Evolutionary conservation across 768 basidiomycete genomes (phyloP).

Genomic region (Suillus placidus): DNA sequence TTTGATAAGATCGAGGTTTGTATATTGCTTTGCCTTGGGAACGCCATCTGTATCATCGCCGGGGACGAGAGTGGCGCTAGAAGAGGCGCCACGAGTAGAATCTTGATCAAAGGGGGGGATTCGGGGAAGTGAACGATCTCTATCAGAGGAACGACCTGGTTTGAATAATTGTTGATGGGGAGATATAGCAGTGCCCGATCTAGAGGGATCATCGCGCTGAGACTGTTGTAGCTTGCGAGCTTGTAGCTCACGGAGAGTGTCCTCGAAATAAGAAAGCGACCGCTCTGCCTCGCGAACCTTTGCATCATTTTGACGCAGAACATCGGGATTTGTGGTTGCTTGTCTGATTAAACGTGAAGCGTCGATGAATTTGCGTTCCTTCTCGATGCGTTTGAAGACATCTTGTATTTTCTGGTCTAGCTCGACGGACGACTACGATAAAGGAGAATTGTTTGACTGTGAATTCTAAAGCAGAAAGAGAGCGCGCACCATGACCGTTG

Average conservation of each 20-base stretch:
- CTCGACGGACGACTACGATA: slow-evolving; percentile 43
- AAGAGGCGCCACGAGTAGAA: slow-evolving; percentile 34
- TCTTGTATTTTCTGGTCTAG: slow-evolving; percentile 94
- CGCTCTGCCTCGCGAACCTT: slow-evolving; percentile 88
- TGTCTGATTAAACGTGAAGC: slow-evolving; percentile 76
- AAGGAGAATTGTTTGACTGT: slow-evolving; percentile 10
- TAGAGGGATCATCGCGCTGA: slow-evolving; percentile 55
- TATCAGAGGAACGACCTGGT: slow-evolving; percentile 26
- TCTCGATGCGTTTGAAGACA: slow-evolving; percentile 86
- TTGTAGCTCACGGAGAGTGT: slow-evolving; percentile 81
- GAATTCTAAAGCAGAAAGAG: slow-evolving; percentile 14
- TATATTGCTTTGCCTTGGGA: slow-evolving; percentile 66
- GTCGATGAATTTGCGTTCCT: slow-evolving; percentile 91
- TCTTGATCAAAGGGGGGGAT: slow-evolving; percentile 57
- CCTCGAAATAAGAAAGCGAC: slow-evolving; percentile 85
- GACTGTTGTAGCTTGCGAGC: slow-evolving; percentile 69
- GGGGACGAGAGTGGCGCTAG: slow-evolving; percentile 41
- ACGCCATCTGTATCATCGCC: slow-evolving; percentile 40
- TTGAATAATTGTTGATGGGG: slow-evolving; percentile 32
- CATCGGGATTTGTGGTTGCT: slow-evolving; percentile 87
- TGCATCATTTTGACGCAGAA: slow-evolving; percentile 76
- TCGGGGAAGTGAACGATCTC: slow-evolving; percentile 42
- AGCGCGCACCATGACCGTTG: slow-evolving; percentile 35
- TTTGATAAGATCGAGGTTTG: slow-evolving; percentile 92
- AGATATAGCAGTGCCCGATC: slow-evolving; percentile 45